Base-by-base conservation (phyloP, 768 basidiomycete genomes). In the Mycena venus region DNA sequence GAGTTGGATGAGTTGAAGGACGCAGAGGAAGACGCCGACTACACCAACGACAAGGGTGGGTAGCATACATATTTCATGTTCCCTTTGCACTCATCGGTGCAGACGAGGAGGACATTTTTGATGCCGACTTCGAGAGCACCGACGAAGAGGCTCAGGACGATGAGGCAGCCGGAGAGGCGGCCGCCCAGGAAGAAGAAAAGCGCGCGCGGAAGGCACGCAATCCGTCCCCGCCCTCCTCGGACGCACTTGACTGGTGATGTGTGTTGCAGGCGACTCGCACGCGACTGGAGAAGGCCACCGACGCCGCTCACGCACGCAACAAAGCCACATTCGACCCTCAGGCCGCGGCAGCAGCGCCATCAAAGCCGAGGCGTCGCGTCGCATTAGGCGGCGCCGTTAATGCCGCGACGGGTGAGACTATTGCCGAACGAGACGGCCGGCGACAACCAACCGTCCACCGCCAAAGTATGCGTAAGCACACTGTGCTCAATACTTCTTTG, bases 81-180 rank as follows among this genome's bases (percentile, higher is more conserved):
- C 27, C 34, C n/a, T n/a, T 21, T 25, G 27, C 17, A 14, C 23
- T 58, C 58, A 51, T 53, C 21, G 11, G n/a, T 12, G 19, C 78
- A 95, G 95, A 94, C 63, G 95, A 97, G 80, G 91, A 94, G 76
- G 95, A 96, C 78, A 80, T 93, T 10, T 95, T 95, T 72, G 95
- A 89, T 75, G 94, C 93, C 12, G 95, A 96, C 81, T 96, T 97
- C 78, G 94, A 91, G 74, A 94, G 93, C 75, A 96, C 95, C 0
- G 95, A 96, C 70, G 95, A 95, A 49, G 92, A 92, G 72, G 87
- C 89, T 1, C 88, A 89, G n/a, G 88, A 89, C 29, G 89, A 88
- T 14, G 84, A 85, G 21, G 90, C 90, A 7, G 86, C 84, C 6
- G 92, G 85, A 0, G 95, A 96, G 78, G 87, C 83, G 49, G 84